Evolutionary conservation across 768 basidiomycete genomes (phyloP), one percentile per base, ranked within the genome.

Genomic region (Lactarius pseudohatsudake): DNA sequence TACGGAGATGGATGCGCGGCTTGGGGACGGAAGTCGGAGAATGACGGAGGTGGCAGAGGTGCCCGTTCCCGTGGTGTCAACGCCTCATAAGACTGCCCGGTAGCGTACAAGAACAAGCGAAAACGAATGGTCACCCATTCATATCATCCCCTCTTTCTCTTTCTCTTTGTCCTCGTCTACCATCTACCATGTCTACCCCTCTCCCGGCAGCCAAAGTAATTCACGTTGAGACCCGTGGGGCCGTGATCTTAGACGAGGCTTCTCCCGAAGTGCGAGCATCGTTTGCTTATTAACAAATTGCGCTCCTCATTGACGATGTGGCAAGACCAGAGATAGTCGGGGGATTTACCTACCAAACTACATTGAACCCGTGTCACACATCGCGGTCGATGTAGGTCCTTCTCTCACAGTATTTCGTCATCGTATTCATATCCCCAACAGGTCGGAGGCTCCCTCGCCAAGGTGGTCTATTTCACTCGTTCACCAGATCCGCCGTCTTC

Each of bases 321-420:
- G 58, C 18, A 71, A 94, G 94, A 94, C 92, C 50, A 81, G 94
- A 70, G 96, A 98, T 77, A 95, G 93, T 73, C 83, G 96, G 74
- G 96, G 95, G 11, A 98, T 99, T 72, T 98, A 98, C 79, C 84
- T 99, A 38, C 97, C 97, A 62, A 96, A 97, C 75, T 88, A 98
- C 79, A 96, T 96, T 68, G 97, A 99, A 77, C 93, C 94, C 28
- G 90, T 99, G 18, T 97, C 95, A 22, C 95, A 98, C 75, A 95
- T 98, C 63, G 97, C 97, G 4, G 89, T 99, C 64, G 96, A 99
- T 75, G 96, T 96, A 75, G 80, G 94, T 85, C 16, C 41, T 61
- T 55, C 62, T 59, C 54, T 47, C 62, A 61, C 72, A 59, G 58
- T 40, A 45, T 50, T 73, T 62, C 67, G 72, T 67, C 53, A 53